Percentiles rank a stretch among this genome's conserved stretches.
Conservation (phyloP, 2,329 filamentous ascomycete species). For the Pyrenochaeta sp. region DNA sequence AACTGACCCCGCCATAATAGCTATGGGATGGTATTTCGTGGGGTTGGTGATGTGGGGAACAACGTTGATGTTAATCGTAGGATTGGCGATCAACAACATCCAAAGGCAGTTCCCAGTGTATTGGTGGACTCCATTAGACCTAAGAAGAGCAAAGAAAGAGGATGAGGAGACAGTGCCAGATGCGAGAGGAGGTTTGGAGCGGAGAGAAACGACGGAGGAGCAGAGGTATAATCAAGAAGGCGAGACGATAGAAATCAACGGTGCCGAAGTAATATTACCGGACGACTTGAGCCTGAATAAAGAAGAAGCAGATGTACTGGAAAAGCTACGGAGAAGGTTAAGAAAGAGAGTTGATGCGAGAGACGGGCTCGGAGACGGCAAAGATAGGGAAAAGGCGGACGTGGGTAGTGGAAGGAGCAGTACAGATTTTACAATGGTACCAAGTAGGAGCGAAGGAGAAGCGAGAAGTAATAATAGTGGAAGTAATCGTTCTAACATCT, state of each 20-base stretch:
- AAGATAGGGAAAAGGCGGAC: slow-evolving; percentile 11
- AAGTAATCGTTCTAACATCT: slow-evolving; percentile 14
- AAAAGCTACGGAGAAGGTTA: slow-evolving; percentile 46
- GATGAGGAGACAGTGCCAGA: slow-evolving; percentile 37
- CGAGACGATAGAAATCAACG: slow-evolving; percentile 41
- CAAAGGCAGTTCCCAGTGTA: slow-evolving; percentile 57
- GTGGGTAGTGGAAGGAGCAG: slow-evolving; percentile 28
- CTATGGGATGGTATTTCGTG: slow-evolving; percentile 58
- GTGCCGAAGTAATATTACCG: slow-evolving; percentile 45
- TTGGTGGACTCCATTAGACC: slow-evolving; percentile 58
- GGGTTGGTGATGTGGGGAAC: slow-evolving; percentile 54
- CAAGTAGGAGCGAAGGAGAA: slow-evolving; percentile 20
- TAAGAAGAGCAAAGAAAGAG: slow-evolving; percentile 33
- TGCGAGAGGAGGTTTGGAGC: slow-evolving; percentile 29
- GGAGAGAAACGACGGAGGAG: slow-evolving; percentile 22
- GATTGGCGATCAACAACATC: slow-evolving; percentile 57
- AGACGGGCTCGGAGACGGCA: slow-evolving; percentile 6
- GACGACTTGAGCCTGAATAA: slow-evolving; percentile 44
- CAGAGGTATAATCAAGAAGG: slow-evolving; percentile 23
- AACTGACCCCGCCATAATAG: slow-evolving; percentile 50
- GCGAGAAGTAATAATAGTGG: slow-evolving; percentile 17
- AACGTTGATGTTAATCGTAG: slow-evolving; percentile 54
- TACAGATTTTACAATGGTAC: slow-evolving; percentile 31
- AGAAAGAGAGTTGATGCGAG: slow-evolving; percentile 23
- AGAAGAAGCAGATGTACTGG: slow-evolving; percentile 48